Percentiles rank a stretch among this genome's conserved stretches.
Evolutionary conservation across 345 rosid genomes (phyloP).

Genomic region (Eutrema heterophyllum): DNA sequence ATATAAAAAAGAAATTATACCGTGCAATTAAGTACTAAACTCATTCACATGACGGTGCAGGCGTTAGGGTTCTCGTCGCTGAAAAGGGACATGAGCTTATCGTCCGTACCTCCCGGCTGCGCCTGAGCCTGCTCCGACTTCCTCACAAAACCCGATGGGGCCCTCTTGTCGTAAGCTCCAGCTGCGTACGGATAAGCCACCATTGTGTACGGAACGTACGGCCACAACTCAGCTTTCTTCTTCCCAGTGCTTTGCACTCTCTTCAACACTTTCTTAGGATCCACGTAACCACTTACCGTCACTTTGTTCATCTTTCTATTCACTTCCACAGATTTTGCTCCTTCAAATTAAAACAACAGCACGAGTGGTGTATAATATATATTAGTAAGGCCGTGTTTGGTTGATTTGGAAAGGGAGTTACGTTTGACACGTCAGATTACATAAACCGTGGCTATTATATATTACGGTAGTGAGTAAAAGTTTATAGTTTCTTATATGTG

Average conservation of each 20-base stretch:
- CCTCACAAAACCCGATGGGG: slow-evolving; percentile 32
- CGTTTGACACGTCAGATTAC: background rate
- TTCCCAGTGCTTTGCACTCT: slow-evolving; percentile 26
- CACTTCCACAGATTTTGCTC: slow-evolving; percentile 33
- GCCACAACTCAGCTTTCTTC: slow-evolving; percentile 35
- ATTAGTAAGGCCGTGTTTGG: slow-evolving; percentile 11
- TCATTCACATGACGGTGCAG: slow-evolving; percentile 26
- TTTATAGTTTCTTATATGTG: background rate
- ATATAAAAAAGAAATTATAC: background rate
- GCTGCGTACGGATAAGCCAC: slow-evolving; percentile 34
- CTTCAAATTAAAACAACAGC: background rate
- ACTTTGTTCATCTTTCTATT: slow-evolving; percentile 31
- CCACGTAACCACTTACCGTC: slow-evolving; percentile 34
- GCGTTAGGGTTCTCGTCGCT: slow-evolving; percentile 39
- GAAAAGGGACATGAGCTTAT: slow-evolving; percentile 30
- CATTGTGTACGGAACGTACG: slow-evolving; percentile 34
- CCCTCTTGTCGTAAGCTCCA: slow-evolving; percentile 34
- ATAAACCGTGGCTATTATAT: background rate
- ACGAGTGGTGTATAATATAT: background rate
- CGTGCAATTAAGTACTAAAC: background rate
- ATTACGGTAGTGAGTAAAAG: background rate
- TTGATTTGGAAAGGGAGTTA: background rate
- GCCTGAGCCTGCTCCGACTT: slow-evolving; percentile 30
- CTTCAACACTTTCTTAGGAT: slow-evolving; percentile 30
- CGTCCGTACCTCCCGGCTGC: slow-evolving; percentile 32